Evolutionary conservation across 495 filamentous ascomycete genomes (phyloP), one percentile per base, ranked within the genome.

Genomic region (Lophium mytilinum): DNA sequence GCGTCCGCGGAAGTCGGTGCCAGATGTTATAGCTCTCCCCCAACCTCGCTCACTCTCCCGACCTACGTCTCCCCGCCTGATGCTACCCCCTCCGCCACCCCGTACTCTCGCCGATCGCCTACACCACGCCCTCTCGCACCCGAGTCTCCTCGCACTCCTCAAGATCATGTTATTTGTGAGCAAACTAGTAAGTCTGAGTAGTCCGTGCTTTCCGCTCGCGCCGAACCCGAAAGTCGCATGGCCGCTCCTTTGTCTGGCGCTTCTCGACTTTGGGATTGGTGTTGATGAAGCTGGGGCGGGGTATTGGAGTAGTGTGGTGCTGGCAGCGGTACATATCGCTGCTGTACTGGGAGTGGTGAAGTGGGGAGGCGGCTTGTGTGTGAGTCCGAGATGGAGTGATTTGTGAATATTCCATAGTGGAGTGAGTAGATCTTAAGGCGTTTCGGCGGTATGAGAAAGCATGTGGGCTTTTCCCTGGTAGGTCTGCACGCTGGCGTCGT

Each of bases 161-260:
- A 70, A 59, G 53, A 55, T 53, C 37, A 55, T 61, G 48, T 30
- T 68, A 35, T 42, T 67, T 71, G 19, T 37, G 68, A 69, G 42
- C 18, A 88, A 89, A 61, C 60, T 82, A 0, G 66, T 73, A 17
- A 78, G 78, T 2, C 62, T 82, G 1, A 76, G 77, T 10, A 70
- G 76, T 52, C 78, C 81, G 6, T 90, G 86, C 68, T 73, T 73
- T 12, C 86, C 86, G 0, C 69, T 79, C n/a, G 79, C 79, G 0
- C 75, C 78, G 10, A 80, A 78, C 45, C 73, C 81, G 4, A 79
- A 73, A 73, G 67, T 86, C 24, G 71, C 76, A 33, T 88, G 85
- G 61, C 80, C 83, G 34, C 67, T 89, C 15, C 67, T 88, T 5
- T 65, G 72, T 14, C 59, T 86, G 5, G 84, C 85, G 17, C 75